These are phyloP conservation scores for Tetradesmus lagerheimii DNA, from an alignment of 139 green algal genomes.

Conservation along the genomic window DNA sequence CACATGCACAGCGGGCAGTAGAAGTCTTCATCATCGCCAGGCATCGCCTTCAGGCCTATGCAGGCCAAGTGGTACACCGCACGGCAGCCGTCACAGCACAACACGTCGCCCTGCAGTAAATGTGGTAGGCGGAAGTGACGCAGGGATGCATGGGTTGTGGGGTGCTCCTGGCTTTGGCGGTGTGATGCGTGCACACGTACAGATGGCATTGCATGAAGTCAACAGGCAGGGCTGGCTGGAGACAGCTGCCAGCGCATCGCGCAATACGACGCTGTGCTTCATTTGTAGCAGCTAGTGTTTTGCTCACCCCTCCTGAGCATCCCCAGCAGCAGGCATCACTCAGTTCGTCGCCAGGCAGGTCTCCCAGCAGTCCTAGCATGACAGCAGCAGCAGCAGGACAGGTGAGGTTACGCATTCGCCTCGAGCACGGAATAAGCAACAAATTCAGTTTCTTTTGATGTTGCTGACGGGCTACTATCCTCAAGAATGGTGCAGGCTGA, in stretches of 20 bases:
- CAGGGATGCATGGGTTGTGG: not conserved
- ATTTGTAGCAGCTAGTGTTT: too few relatives aligned
- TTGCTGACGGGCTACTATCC: not conserved
- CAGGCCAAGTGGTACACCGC: slow-evolving; percentile 40
- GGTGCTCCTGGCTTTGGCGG: not conserved
- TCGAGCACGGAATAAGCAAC: not conserved
- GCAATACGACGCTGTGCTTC: too few relatives aligned
- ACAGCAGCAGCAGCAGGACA: not conserved
- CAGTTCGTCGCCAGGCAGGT: slow-evolving; percentile 6
- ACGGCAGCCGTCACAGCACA: slow-evolving; percentile 31
- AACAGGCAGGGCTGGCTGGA: too few relatives aligned
- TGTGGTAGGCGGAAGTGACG: too few relatives aligned
- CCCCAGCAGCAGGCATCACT: slow-evolving; percentile 35
- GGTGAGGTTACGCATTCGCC: not conserved
- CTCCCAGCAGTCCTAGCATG: slow-evolving; percentile 8
- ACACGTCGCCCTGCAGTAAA: slow-evolving; percentile 20
- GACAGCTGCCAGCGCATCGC: too few relatives aligned
- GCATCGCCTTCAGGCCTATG: slow-evolving; percentile 20
- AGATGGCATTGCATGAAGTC: not conserved
- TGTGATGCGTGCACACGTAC: not conserved
- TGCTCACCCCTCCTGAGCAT: slow-evolving; percentile 24
- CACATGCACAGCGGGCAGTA: slow-evolving; percentile 31
- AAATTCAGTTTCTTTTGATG: not conserved
- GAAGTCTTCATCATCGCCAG: not conserved
- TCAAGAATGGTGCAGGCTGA: not conserved